Evolutionary conservation across 2,329 filamentous ascomycete species (phyloP), one percentile per base, ranked within the genome.

Genomic region (Hortaea sp.): DNA sequence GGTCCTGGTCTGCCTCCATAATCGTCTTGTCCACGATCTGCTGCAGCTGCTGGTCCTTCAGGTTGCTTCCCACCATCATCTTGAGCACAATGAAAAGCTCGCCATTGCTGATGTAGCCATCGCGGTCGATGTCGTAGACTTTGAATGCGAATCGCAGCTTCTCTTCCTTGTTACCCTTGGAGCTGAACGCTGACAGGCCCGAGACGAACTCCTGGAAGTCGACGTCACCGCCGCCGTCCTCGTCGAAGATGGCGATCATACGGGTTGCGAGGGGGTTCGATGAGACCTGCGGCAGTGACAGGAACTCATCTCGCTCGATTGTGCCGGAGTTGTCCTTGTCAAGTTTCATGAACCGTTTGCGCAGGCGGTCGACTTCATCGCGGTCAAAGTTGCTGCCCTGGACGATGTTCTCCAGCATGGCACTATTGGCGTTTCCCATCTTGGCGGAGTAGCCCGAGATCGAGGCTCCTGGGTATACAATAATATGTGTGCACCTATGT

Each of bases 21-120:
- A 98, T 97, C 49, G 92, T 98, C 81, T 98, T 98, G 74, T 98
- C 92, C 58, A 98, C 92, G 66, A 98, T 98, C 79, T 81, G 92
- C 73, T 98, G 92, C 66, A 98, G 72, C 72, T 98, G 92, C 70
- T 95, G 88, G 68, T 98, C 92, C 77, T 98, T 98, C 63, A 98
- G 73, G 69, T 98, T 98, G 73, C 86, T 95, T 49, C 92, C 92
- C 43, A 98, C 92, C 92, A 98, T 98, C 92, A 98, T 98, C 84
- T 98, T 98, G 62, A 98, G 77, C 63, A 98, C 92, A 62, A 98
- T 97, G 69, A 97, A 98, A 43, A 98, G 79, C 74, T 98, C 92
- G 61, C 92, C 92, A 69, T 98, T 98, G 74, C 87, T 94, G 64
- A 98, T 98, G 72, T 86, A 98, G 27, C 92, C 92, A 68, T 98